phyloP scores from a whole-genome alignment of 1,284 basidiomycete species.

The Vanrija sp. region DNA sequence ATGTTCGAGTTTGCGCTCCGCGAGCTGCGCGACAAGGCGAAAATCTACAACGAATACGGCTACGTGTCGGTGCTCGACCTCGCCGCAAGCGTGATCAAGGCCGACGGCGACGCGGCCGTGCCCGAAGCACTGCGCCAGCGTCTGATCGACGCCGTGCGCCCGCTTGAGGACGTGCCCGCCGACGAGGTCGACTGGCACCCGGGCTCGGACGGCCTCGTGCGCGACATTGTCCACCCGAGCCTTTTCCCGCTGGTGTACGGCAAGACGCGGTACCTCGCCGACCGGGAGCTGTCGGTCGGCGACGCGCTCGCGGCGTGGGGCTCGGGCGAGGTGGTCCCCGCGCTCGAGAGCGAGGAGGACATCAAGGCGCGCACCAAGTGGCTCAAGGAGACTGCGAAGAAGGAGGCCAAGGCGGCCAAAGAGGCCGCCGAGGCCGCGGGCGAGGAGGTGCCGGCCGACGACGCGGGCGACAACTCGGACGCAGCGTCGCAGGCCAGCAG shows the following conservation, averaged over 20 bases:
- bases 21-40: slow-evolving; percentile 3
- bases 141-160: neutral
- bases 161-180: neutral
- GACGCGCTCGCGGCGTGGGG: neutral
- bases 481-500: too few species aligned
- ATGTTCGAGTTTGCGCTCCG: slow-evolving; percentile 3
- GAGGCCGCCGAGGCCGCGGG: too few species aligned
- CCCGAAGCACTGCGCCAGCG: neutral
- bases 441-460: too few species aligned
- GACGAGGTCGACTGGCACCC: neutral
- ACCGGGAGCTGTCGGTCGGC: neutral
- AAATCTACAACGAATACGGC: neutral
- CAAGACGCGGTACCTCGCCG: neutral
- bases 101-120: neutral
- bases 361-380: neutral
- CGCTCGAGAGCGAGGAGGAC: neutral
- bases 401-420: neutral
- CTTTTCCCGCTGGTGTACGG: slow-evolving; percentile 6
- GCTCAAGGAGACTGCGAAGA: neutral
- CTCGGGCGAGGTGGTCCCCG: neutral
- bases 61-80: neutral
- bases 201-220: neutral
- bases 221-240: slow-evolving; percentile 4
- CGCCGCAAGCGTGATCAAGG: slow-evolving; percentile 1
- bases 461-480: too few species aligned